A percentile compares a stretch with the other conserved stretches of the same genome.
Evolutionary conservation across 2,329 filamentous ascomycete species (phyloP).

Genomic region (Pyrenochaeta sp.): DNA sequence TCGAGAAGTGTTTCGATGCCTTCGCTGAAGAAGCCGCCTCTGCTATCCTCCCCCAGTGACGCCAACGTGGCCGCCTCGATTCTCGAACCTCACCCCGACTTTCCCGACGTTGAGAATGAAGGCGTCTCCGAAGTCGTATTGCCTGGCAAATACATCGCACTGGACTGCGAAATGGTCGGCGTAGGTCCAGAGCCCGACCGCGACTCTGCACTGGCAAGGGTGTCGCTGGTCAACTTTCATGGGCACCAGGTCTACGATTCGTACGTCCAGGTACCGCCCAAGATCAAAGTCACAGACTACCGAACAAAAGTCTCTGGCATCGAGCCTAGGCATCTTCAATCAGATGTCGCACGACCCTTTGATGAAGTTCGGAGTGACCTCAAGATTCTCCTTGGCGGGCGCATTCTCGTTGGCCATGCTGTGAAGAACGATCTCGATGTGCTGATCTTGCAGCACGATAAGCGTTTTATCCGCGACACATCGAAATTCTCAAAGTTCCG

Average conservation of each 20-base stretch:
- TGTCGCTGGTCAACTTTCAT: slow-evolving; percentile 93
- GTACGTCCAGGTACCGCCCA: slow-evolving; percentile 75
- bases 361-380: slow-evolving; percentile 79
- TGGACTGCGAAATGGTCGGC: slow-evolving; percentile 99
- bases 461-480: slow-evolving; percentile 83
- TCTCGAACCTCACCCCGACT: slow-evolving; percentile 52
- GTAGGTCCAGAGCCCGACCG: slow-evolving; percentile 71
- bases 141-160: slow-evolving; percentile 86
- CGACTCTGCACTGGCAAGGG: slow-evolving; percentile 81
- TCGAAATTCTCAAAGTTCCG: slow-evolving; percentile 78
- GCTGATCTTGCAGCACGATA: slow-evolving; percentile 80
- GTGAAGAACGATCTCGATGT: slow-evolving; percentile 79
- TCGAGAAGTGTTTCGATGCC: slow-evolving; percentile 46
- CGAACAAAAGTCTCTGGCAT: slow-evolving; percentile 88
- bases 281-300: slow-evolving; percentile 86
- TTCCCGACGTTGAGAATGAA: slow-evolving; percentile 54
- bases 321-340: slow-evolving; percentile 73
- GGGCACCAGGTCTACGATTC: slow-evolving; percentile 93
- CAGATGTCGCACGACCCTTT: slow-evolving; percentile 62
- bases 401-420: slow-evolving; percentile 84
- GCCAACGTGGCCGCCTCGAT: slow-evolving; percentile 63
- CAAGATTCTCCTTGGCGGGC: slow-evolving; percentile 71
- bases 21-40: slow-evolving; percentile 52
- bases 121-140: slow-evolving; percentile 64
- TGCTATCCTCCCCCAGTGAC: slow-evolving; percentile 62